A percentile compares a stretch with the other conserved stretches of the same genome.
These are phyloP conservation scores for Trichomonas vaginalis DNA, from an alignment of 208 protist species.

Conservation along the genomic window DNA sequence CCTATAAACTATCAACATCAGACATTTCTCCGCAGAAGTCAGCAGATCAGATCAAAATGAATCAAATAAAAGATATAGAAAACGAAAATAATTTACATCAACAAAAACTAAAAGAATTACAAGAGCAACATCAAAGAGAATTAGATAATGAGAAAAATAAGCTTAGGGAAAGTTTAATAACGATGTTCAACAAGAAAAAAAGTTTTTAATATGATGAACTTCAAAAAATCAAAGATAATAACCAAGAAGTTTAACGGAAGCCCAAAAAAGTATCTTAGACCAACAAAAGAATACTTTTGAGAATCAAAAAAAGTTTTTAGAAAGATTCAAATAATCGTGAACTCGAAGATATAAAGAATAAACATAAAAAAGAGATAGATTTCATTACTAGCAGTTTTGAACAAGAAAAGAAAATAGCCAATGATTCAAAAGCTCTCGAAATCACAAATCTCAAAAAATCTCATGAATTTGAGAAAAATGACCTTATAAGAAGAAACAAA, in stretches of 20 bases:
- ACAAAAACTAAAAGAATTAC: background rate
- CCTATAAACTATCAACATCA: too few relatives aligned
- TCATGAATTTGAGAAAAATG: background rate
- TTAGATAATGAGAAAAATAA: background rate
- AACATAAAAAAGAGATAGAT: background rate
- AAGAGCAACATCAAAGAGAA: background rate
- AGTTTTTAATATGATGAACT: background rate
- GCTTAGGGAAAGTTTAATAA: background rate
- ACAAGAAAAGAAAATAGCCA: too few relatives aligned
- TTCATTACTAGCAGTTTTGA: too few relatives aligned
- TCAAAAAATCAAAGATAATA: too few relatives aligned
- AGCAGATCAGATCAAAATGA: background rate
- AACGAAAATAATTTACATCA: background rate
- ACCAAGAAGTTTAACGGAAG: too few relatives aligned
- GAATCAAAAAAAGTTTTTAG: too few relatives aligned
- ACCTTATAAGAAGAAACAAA: background rate
- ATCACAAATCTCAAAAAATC: background rate
- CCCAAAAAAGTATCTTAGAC: too few relatives aligned
- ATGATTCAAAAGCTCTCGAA: background rate
- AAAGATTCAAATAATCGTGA: background rate
- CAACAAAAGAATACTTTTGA: too few relatives aligned
- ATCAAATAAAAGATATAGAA: background rate
- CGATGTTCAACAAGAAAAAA: background rate
- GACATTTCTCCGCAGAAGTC: too few relatives aligned
- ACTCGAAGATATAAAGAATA: background rate